Evolutionary conservation across 108 stramenopile genomes (phyloP).

Genomic region (Thalassiosira profunda): DNA sequence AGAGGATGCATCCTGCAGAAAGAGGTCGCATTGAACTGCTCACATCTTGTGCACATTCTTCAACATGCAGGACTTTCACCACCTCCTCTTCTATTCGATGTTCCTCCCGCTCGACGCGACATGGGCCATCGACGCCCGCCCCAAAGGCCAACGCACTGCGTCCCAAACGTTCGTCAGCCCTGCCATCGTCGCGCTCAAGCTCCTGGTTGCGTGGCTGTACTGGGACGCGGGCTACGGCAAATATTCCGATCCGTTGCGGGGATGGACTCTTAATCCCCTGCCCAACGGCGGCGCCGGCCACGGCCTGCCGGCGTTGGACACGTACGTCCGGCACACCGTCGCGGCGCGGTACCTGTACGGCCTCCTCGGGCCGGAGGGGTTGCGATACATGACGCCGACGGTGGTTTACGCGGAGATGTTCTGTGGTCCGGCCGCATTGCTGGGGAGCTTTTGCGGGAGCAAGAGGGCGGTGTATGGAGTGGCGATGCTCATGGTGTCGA

Average conservation of each 20-base stretch:
- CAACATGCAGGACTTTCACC: slow-evolving; percentile 91
- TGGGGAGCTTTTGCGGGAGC: slow-evolving; percentile 62
- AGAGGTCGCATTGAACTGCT: too few relatives aligned
- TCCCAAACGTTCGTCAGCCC: slow-evolving; percentile 33
- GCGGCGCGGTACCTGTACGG: slow-evolving; percentile 80
- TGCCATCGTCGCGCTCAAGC: slow-evolving; percentile 54
- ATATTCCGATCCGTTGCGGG: slow-evolving; percentile 66
- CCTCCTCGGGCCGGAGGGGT: slow-evolving; percentile 70
- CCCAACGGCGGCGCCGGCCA: too few relatives aligned
- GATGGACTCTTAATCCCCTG: slow-evolving; percentile 77
- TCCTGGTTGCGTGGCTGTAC: slow-evolving; percentile 83
- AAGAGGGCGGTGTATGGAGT: slow-evolving; percentile 37
- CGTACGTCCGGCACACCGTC: slow-evolving; percentile 82
- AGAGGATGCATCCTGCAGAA: too few relatives aligned
- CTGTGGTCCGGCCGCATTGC: slow-evolving; percentile 58
- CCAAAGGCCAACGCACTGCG: too few relatives aligned
- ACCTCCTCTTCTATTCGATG: slow-evolving; percentile 79
- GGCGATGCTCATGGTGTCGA: slow-evolving; percentile 54
- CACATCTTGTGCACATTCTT: too few relatives aligned
- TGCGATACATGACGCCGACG: slow-evolving; percentile 77
- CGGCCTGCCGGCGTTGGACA: slow-evolving; percentile 87
- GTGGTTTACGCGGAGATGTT: slow-evolving; percentile 85
- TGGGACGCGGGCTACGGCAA: slow-evolving; percentile 89
- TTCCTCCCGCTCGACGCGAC: slow-evolving; percentile 63
- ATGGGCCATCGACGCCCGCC: slow-evolving; percentile 56